Percentiles rank a stretch among this genome's conserved stretches.
These are phyloP conservation scores for Phytophthora brassicae DNA, from an alignment of 352 stramenopile genomes.

Conservation along the genomic window DNA sequence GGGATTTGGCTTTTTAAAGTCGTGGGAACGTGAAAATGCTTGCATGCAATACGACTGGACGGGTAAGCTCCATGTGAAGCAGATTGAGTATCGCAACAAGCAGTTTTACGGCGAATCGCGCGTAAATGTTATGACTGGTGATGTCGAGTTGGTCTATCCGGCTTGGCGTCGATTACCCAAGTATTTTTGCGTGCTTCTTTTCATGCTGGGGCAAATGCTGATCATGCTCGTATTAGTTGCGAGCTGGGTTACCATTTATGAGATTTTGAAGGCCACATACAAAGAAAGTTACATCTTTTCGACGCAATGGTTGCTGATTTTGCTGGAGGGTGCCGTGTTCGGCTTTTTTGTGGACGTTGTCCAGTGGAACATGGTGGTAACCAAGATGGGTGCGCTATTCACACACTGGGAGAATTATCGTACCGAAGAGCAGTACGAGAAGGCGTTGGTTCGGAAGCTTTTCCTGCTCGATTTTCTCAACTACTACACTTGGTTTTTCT, in stretches of 20 bases:
- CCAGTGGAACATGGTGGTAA: constrained; percentile 90
- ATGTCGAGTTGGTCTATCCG: constrained; percentile 69
- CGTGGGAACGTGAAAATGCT: constrained; percentile 78
- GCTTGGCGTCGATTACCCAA: constrained; percentile 72
- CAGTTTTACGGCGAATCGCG: constrained; percentile 64
- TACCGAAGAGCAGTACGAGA: constrained; percentile 86
- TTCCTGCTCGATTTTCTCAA: constrained; percentile 89
- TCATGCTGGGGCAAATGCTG: constrained; percentile 80
- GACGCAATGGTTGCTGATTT: constrained; percentile 82
- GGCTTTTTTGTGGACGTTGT: constrained; percentile 88
- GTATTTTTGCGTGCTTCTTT: constrained; percentile 74
- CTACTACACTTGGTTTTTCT: constrained; percentile 93
- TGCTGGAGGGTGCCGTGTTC: constrained; percentile 82
- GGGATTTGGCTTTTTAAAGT: constrained; percentile 84
- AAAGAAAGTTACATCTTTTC: constrained; percentile 77
- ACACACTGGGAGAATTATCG: constrained; percentile 90
- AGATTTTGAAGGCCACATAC: constrained; percentile 86
- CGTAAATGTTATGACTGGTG: constrained; percentile 76
- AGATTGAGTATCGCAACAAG: constrained; percentile 87
- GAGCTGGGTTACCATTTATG: constrained; percentile 87
- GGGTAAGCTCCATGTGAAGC: constrained; percentile 75
- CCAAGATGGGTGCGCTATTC: constrained; percentile 82
- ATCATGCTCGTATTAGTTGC: constrained; percentile 90
- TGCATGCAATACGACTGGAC: constrained; percentile 84
- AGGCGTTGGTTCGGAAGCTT: constrained; percentile 79